phyloP scores from a whole-genome alignment of 2,329 filamentous ascomycete genomes.

The Exophiala mesophila region DNA sequence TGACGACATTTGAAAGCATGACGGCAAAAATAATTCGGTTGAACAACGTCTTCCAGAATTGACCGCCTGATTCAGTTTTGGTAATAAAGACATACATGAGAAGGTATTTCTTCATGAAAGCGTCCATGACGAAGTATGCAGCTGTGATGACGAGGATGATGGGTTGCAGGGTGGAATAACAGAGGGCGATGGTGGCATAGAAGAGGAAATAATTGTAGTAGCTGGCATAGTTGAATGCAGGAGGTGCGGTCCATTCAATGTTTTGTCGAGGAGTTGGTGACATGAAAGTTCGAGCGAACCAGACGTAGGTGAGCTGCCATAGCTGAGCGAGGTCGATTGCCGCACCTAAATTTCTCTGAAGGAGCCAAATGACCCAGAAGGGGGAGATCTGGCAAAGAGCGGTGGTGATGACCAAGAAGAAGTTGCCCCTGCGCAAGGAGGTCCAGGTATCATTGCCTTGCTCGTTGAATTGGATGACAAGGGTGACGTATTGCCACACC shows the following conservation, averaged over 20 bases:
- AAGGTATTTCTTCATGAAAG: conserved; percentile 90
- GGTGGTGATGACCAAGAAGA: conserved; percentile 62
- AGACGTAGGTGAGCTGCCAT: conserved; percentile 77
- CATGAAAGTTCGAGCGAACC: conserved; percentile 76
- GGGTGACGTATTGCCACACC: conserved; percentile 67
- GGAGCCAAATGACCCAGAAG: conserved; percentile 90
- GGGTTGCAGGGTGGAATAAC: conserved; percentile 79
- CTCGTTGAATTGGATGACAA: conserved; percentile 57
- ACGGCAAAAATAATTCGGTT: conserved; percentile 86
- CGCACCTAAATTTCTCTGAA: conserved; percentile 88
- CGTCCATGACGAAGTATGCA: conserved; percentile 83
- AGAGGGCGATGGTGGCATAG: conserved; percentile 83
- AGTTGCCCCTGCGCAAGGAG: conserved; percentile 60
- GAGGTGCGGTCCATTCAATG: conserved; percentile 89
- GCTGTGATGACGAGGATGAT: conserved; percentile 80
- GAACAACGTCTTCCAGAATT: conserved; percentile 86
- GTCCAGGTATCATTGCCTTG: conserved; percentile 61
- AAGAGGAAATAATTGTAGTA: conserved; percentile 99
- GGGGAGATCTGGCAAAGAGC: conserved; percentile 75
- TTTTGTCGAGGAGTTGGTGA: conserved; percentile 84
- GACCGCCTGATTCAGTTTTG: conserved; percentile 90
- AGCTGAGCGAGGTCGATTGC: conserved; percentile 91
- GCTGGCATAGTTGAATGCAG: conserved; percentile 86
- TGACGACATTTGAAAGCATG: conserved; percentile 71
- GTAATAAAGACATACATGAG: conserved; percentile 92